Evolutionary conservation across 148 eudicot genomes (phyloP).

Genomic region (Selenicereus undatus): DNA sequence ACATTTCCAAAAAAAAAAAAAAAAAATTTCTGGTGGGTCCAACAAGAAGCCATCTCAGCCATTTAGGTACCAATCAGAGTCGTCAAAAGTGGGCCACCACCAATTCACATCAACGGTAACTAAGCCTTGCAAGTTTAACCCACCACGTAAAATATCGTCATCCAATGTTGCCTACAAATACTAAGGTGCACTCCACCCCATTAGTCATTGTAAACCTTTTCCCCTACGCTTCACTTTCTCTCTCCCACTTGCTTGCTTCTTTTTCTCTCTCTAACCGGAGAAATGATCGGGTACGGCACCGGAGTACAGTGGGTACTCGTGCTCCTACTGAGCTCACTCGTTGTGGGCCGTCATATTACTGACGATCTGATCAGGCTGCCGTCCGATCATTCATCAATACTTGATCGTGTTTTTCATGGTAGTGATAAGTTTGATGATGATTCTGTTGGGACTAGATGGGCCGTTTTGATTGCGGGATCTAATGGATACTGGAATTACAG

Average conservation of each 20-base stretch:
- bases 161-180: not conserved
- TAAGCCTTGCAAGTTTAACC: not conserved
- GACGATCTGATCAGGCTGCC: slow-evolving; percentile 34
- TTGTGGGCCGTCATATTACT: slow-evolving; percentile 27
- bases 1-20: not conserved
- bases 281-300: slow-evolving; percentile 24
- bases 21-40: not conserved
- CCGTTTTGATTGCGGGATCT: slow-evolving; percentile 89
- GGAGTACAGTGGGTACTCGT: slow-evolving; percentile 13
- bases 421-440: slow-evolving; percentile 19
- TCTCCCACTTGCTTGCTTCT: not conserved
- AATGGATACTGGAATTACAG: slow-evolving; percentile 92
- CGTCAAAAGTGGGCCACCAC: not conserved
- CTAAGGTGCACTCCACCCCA: not conserved
- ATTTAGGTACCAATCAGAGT: not conserved
- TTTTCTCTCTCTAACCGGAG: not conserved
- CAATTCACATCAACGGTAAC: not conserved
- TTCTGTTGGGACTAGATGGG: slow-evolving; percentile 77
- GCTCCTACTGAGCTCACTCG: slow-evolving; percentile 11
- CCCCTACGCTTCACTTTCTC: not conserved
- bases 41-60: not conserved
- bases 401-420: slow-evolving; percentile 23
- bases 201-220: not conserved
- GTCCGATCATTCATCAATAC: slow-evolving; percentile 21
- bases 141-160: not conserved